Base-by-base conservation (phyloP, 805 yeast genomes). In the Yamadazyma endophytica region DNA sequence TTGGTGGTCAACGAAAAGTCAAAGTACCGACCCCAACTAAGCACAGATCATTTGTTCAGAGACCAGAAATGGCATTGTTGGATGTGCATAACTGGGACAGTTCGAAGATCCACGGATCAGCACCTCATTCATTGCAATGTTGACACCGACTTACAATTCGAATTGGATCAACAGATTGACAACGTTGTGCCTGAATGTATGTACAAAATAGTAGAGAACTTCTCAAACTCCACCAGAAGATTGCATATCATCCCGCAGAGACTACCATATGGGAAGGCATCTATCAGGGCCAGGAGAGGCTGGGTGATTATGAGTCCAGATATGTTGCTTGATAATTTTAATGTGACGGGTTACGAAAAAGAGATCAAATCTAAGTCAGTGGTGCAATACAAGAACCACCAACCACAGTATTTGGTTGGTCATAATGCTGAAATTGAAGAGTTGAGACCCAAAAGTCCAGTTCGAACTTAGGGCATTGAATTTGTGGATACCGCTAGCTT, bases 31-130 rank as follows among this genome's bases (percentile, higher is more conserved):
- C 92, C 92, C 1, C 72, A 73, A 23, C 69, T 70, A 6, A 44
- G 42, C 18, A 30, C 24, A 4, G 32, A 33, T 4, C 48, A 58
- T 2, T 51, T 84, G 16, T 68, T 84, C 33, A 78, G 76, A 37
- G 76, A 79, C 36, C 78, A 83, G 56, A 92, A 83, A 58, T 89
- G 96, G 96, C 97, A 90, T 58, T 89, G 97, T 49, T 83, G 96
- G 84, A 88, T 89, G 96, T 90, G 96, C 46, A 83, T 89, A 32
- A 89, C 95, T 2, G 97, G 97, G 2, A 89, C 97, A 0, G 90
- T 89, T 6, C 69, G 96, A 49, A 71, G 97, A 47, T 76, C 94
- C 2, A 77, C 79, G 0, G 97, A 89, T 58, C 73, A 74, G 9
- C 88, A 85, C 54, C 65, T 89, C 37, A 88, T 89, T 39, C 94